A percentile compares a stretch with the other conserved stretches of the same genome.
These are phyloP conservation scores for Fusarium ambrosium DNA, from an alignment of 2,329 filamentous ascomycete species.

Conservation along the genomic window DNA sequence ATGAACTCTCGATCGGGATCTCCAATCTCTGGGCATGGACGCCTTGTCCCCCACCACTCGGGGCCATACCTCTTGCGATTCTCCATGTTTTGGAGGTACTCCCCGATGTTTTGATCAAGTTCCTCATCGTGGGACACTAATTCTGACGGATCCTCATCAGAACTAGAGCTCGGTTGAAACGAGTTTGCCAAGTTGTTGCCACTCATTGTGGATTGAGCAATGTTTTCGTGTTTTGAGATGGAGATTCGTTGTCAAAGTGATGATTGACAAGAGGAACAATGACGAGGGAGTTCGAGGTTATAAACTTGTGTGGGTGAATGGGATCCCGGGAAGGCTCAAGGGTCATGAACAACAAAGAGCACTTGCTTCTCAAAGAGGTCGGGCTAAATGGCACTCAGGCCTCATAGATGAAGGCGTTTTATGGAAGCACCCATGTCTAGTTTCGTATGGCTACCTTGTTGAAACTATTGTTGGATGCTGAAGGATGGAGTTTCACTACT, in stretches of 20 bases:
- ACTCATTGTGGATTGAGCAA: not conserved
- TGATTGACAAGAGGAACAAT: not conserved
- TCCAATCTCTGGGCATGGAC: not conserved
- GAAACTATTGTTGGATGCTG: not conserved
- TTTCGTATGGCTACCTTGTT: not conserved
- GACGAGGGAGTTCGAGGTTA: not conserved
- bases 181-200: not conserved
- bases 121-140: not conserved
- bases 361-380: not conserved
- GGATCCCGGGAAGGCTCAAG: not conserved
- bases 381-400: not conserved
- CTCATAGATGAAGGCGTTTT: not conserved
- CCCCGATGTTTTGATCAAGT: not conserved
- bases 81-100: not conserved
- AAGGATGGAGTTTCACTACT: not conserved
- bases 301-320: not conserved
- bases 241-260: not conserved
- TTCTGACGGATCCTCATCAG: not conserved
- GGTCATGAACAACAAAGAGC: not conserved
- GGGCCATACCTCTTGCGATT: not conserved
- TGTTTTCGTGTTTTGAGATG: not conserved
- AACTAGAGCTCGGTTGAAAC: too few species aligned
- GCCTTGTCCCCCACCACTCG: constrained; percentile 19
- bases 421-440: not conserved
- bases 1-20: constrained; percentile 26